Evolutionary conservation across 176 grass and related monocot genomes (phyloP).

Genomic region (Themeda triandra): DNA sequence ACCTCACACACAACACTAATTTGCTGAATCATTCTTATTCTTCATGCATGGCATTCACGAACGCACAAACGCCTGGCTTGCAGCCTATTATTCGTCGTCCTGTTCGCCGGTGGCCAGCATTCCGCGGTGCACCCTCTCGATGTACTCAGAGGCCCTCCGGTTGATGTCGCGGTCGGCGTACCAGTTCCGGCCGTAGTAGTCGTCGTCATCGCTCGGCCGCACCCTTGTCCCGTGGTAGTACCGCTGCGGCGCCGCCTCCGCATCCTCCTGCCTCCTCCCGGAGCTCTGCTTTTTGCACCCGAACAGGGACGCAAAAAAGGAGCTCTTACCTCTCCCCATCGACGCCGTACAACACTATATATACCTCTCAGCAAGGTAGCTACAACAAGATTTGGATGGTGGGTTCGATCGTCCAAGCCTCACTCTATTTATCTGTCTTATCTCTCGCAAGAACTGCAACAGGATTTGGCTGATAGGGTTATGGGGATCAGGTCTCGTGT

Average conservation of each 20-base stretch:
- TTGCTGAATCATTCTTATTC: not conserved
- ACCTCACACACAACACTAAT: not conserved
- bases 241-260: not conserved
- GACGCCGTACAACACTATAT: not conserved
- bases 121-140: slow-evolving; percentile 35
- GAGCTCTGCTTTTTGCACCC: slow-evolving; percentile 3
- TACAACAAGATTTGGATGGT: not conserved
- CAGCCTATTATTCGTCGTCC: slow-evolving; percentile 24
- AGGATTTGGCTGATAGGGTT: slow-evolving; percentile 13
- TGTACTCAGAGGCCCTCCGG: slow-evolving; percentile 40
- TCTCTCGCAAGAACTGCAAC: not conserved
- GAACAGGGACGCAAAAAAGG: slow-evolving; percentile 28
- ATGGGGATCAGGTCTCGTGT: not conserved
- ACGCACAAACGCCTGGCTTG: too few species aligned
- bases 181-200: slow-evolving; percentile 32
- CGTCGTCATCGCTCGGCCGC: slow-evolving; percentile 44
- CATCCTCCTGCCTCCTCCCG: not conserved
- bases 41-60: not conserved
- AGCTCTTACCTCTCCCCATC: slow-evolving; percentile 35
- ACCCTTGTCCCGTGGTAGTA: slow-evolving; percentile 25
- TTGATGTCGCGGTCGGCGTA: slow-evolving; percentile 45
- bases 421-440: not conserved
- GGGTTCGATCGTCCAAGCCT: not conserved
- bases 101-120: slow-evolving; percentile 15
- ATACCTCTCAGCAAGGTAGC: not conserved